phyloP scores from a whole-genome alignment of 495 filamentous ascomycete genomes.

The Aspergillus ostianus region DNA sequence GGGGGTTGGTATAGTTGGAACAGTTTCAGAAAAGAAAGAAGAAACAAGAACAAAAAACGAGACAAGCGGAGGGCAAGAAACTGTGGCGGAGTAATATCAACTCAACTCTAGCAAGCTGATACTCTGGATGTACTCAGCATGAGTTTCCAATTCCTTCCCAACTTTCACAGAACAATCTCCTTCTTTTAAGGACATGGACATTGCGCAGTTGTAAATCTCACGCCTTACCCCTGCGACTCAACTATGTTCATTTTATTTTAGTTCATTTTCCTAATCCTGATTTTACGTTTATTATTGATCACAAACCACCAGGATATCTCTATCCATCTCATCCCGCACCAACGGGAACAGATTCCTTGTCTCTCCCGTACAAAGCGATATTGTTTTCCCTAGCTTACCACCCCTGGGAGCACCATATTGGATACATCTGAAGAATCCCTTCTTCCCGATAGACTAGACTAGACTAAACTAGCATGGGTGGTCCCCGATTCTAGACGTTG shows the following conservation, averaged over 20 bases:
- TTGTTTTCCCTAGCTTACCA: constrained; percentile 3
- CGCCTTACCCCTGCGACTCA: neutral
- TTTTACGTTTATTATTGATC: neutral
- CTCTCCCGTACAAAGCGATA: constrained; percentile 10
- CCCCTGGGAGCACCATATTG: constrained; percentile 15
- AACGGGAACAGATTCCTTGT: constrained; percentile 9
- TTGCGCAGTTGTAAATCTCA: neutral
- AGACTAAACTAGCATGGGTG: constrained; percentile 11
- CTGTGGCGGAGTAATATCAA: too few species aligned
- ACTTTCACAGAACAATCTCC: neutral
- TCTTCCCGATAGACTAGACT: too few species aligned
- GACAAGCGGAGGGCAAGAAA: neutral
- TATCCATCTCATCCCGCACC: constrained; percentile 3
- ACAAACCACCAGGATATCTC: neutral
- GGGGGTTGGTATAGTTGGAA: neutral
- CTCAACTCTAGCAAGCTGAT: neutral
- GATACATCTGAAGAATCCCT: neutral
- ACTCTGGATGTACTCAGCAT: neutral
- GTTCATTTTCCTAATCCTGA: neutral
- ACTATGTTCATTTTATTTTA: neutral
- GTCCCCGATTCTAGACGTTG: neutral
- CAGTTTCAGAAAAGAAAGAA: neutral
- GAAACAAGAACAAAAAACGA: neutral
- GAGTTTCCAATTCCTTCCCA: neutral
- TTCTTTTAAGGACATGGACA: neutral